Evolutionary conservation across 495 filamentous ascomycete species (phyloP).

Genomic region (Mytilinidion resinicola): DNA sequence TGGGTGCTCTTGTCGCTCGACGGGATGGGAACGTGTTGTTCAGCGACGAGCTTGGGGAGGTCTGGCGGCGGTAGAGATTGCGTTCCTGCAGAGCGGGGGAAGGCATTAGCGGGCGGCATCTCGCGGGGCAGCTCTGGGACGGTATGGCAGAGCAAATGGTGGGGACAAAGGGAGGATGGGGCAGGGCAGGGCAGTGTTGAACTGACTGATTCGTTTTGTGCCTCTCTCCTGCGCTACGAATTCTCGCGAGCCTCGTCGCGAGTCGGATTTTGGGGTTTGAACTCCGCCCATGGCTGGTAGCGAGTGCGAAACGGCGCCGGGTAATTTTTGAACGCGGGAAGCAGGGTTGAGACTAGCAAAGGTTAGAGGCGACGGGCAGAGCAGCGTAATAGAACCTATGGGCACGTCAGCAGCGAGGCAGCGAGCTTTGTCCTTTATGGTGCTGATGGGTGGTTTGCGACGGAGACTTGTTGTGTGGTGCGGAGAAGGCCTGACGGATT

Average conservation of each 20-base stretch:
- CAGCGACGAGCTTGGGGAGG: constrained; percentile 83
- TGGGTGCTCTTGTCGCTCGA: constrained; percentile 80
- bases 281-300: constrained; percentile 20
- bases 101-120: constrained; percentile 7
- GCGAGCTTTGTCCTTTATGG: neutral
- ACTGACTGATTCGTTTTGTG: constrained; percentile 36
- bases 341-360: neutral
- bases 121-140: neutral
- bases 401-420: neutral
- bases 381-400: neutral
- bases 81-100: constrained; percentile 49
- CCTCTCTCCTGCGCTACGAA: constrained; percentile 27
- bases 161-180: neutral
- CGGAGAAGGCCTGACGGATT: too few species aligned
- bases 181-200: constrained; percentile 4
- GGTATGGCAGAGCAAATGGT: neutral
- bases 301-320: neutral
- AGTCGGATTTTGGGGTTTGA: neutral
- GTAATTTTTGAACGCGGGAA: neutral
- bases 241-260: constrained; percentile 18
- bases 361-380: neutral
- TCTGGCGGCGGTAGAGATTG: constrained; percentile 90
- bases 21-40: constrained; percentile 82
- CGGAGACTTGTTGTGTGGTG: too few species aligned
- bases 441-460: too few species aligned